Percentiles rank a stretch among this genome's conserved stretches.
phyloP scores from a whole-genome alignment of 129 eudicot genomes.

The Calendula officinalis region DNA sequence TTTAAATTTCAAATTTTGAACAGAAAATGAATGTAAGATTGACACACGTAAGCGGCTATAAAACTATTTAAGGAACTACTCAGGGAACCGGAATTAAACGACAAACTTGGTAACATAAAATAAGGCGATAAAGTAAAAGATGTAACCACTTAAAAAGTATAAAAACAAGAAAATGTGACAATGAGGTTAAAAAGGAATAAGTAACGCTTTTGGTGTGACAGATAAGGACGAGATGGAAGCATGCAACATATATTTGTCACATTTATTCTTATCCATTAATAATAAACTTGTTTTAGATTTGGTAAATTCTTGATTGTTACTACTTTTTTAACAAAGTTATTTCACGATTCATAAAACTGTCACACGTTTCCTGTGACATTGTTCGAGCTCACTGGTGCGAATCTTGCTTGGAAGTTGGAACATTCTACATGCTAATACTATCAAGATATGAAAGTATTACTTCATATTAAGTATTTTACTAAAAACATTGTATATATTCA shows the following conservation, averaged over 20 bases:
- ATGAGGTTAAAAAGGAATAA: neutral
- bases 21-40: too few relatives aligned
- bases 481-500: neutral
- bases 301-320: neutral
- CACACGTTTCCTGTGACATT: slow-evolving; percentile 16
- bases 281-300: neutral
- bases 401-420: neutral
- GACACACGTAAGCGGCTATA: too few relatives aligned
- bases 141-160: too few relatives aligned
- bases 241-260: slow-evolving; percentile 9
- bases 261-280: neutral
- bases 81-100: too few relatives aligned
- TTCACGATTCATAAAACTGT: neutral
- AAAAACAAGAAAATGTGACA: too few relatives aligned
- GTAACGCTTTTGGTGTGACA: slow-evolving; percentile 11
- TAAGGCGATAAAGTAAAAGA: too few relatives aligned
- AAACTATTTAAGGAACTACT: too few relatives aligned
- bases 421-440: too few relatives aligned
- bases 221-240: slow-evolving; percentile 14
- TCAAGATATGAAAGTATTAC: too few relatives aligned
- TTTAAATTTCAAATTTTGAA: too few relatives aligned
- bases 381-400: slow-evolving; percentile 1
- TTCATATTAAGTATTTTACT: too few relatives aligned
- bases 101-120: too few relatives aligned
- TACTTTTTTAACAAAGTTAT: neutral